These are phyloP conservation scores for Pseudofabraea citricarpa DNA, from an alignment of 2,329 filamentous ascomycete genomes.

Conservation along the genomic window DNA sequence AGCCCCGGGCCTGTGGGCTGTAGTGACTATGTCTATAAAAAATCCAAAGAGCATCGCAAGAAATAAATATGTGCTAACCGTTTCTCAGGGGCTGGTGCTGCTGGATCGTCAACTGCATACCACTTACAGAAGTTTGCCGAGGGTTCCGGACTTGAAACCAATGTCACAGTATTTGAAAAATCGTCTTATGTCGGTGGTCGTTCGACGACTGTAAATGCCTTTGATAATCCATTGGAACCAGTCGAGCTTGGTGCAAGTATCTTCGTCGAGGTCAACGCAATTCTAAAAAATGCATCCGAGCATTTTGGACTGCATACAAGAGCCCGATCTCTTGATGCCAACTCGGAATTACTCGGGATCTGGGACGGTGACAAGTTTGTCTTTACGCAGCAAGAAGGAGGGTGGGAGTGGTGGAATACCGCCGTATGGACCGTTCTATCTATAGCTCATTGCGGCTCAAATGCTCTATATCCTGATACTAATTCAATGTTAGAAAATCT, in stretches of 20 bases:
- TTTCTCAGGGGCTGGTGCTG: slow-evolving; percentile 74
- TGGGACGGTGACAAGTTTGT: slow-evolving; percentile 81
- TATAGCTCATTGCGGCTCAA: too few species aligned
- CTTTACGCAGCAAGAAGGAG: slow-evolving; percentile 54
- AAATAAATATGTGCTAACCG: neutral
- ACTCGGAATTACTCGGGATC: slow-evolving; percentile 57
- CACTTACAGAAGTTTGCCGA: slow-evolving; percentile 69
- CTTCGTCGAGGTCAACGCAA: slow-evolving; percentile 80
- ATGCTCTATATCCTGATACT: too few species aligned
- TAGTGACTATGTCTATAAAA: too few species aligned
- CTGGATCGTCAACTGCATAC: slow-evolving; percentile 82
- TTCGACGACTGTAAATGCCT: slow-evolving; percentile 77
- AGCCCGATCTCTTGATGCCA: slow-evolving; percentile 36
- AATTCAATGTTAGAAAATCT: slow-evolving; percentile 45
- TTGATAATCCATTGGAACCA: slow-evolving; percentile 59
- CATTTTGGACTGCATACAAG: slow-evolving; percentile 62
- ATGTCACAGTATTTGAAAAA: slow-evolving; percentile 87
- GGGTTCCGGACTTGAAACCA: slow-evolving; percentile 51
- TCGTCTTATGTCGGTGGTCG: slow-evolving; percentile 76
- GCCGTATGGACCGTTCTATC: too few species aligned
- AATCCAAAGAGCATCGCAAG: too few species aligned
- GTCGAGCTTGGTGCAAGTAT: slow-evolving; percentile 90
- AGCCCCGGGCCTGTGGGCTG: too few species aligned
- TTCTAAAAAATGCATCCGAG: slow-evolving; percentile 68
- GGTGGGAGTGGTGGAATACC: slow-evolving; percentile 72